Evolutionary conservation across 805 yeast genomes (phyloP).

Genomic region (Metschnikowia corniflorae): DNA sequence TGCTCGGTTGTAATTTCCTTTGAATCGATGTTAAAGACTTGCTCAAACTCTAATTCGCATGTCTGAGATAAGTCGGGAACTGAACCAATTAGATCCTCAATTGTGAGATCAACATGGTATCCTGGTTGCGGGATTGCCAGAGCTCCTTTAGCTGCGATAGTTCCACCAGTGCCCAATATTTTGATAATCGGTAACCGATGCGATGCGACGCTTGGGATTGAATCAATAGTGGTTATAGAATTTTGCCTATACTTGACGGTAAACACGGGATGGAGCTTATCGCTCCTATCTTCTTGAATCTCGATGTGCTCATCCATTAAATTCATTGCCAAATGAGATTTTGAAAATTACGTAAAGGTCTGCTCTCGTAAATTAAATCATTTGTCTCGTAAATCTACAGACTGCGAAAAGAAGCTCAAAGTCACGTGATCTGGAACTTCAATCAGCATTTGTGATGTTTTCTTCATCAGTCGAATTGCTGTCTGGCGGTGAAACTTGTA

Average conservation of each 20-base stretch:
- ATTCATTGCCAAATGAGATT: no score
- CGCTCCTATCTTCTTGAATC: slow-evolving; percentile 24
- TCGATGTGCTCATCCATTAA: slow-evolving; percentile 15
- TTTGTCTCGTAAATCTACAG: no score
- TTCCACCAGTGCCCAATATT: slow-evolving; percentile 57
- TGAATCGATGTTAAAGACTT: slow-evolving; percentile 59
- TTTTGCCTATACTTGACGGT: slow-evolving; percentile 34
- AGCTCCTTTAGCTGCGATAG: slow-evolving; percentile 53
- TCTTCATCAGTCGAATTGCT: no score
- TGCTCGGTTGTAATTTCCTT: slow-evolving; percentile 50
- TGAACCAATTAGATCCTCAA: slow-evolving; percentile 31
- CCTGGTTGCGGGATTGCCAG: slow-evolving; percentile 50
- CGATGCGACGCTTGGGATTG: slow-evolving; percentile 17
- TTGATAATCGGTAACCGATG: slow-evolving; percentile 35
- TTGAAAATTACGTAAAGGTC: no score
- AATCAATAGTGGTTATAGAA: slow-evolving; percentile 23
- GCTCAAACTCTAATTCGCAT: slow-evolving; percentile 60
- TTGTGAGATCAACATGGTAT: slow-evolving; percentile 49
- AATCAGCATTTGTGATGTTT: no score
- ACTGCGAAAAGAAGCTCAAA: no score
- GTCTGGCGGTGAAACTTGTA: no score
- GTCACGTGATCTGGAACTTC: no score
- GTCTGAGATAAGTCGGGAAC: slow-evolving; percentile 55
- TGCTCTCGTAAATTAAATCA: no score
- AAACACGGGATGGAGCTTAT: slow-evolving; percentile 31